Base-by-base conservation (phyloP, 805 yeast genomes). In the Kuraishia capsulata region DNA sequence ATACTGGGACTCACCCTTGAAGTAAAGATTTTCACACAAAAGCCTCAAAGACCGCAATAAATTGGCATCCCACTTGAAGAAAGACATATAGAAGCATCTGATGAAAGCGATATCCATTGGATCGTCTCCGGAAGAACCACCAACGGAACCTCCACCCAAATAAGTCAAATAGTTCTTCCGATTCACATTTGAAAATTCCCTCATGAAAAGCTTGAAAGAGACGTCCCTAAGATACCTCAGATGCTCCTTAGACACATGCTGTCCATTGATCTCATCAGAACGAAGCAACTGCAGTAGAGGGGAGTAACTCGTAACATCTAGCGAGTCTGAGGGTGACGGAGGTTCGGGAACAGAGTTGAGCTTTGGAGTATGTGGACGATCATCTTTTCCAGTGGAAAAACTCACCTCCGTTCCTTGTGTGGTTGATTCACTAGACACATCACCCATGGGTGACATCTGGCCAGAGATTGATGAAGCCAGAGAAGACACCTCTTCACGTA, bases 1-100 rank as follows among this genome's bases (percentile, higher is more conserved):
- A 49, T 81, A 82, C 49, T 82, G 89, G 3, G 92, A 77, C 58
- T 87, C 95, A 5, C 90, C 95, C 50, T 76, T 76, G 49, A 87
- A 67, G 57, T 80, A 81, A n/a, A 86, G 52, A 45, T 68, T 73
- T 29, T 71, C 67, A 46, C 94, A 85, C 24, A 86, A 61, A 33
- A 57, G 56, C 24, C 87, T 62, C 14, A 87, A 65, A 1, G 87
- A 65, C 2, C 57, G 55, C 31, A 84, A 59, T 34, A 86, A 58
- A 40, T 74, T 71, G n/a, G 63, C 49, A 35, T 69, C 67, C 55
- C 69, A 59, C 36, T 59, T 46, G 52, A 71, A 73, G 25, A 64
- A 48, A 39, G 64, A 59, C 75, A 73, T 66, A 48, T 71, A 73
- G 40, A 61, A 49, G 34, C 54, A 54, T 39, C 77, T 53, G 23